These are phyloP conservation scores for Priceomyces haplophilus DNA, from an alignment of 805 yeast genomes.

Conservation along the genomic window DNA sequence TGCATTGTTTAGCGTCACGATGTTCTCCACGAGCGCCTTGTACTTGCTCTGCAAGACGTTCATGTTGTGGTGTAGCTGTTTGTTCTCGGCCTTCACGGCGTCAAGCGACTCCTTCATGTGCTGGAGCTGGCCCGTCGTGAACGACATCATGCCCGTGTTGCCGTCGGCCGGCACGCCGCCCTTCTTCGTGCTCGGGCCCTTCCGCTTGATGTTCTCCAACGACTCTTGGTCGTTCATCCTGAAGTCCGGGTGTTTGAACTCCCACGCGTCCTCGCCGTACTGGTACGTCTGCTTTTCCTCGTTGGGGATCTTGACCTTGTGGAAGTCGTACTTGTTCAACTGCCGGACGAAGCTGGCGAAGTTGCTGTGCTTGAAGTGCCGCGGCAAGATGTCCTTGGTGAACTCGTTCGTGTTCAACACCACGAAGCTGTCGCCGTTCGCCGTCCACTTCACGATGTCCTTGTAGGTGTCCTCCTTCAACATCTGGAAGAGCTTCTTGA, in stretches of 20 bases:
- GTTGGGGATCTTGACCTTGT: constrained; percentile 77
- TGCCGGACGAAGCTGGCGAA: constrained; percentile 96
- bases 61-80: constrained; percentile 29
- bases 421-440: constrained; percentile 79
- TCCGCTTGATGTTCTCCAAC: constrained; percentile 82
- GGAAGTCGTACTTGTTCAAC: constrained; percentile 94
- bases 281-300: constrained; percentile 54
- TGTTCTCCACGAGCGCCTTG: constrained; percentile 59
- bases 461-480: constrained; percentile 76
- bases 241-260: constrained; percentile 89
- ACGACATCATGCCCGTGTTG: constrained; percentile 1
- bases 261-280: constrained; percentile 86
- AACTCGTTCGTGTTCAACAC: constrained; percentile 88
- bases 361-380: constrained; percentile 91
- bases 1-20: constrained; percentile 52
- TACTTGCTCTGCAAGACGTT: constrained; percentile 53
- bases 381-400: constrained; percentile 84
- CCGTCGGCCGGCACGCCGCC: constrained; percentile 5
- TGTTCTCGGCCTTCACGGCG: constrained; percentile 30
- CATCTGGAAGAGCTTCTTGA: constrained; percentile 77
- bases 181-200: constrained; percentile 61
- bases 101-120: constrained; percentile 31
- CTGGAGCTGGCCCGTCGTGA: constrained; percentile 14
- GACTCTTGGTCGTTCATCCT: constrained; percentile 71
- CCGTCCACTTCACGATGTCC: constrained; percentile 82